Percentiles rank a stretch among this genome's conserved stretches.
Evolutionary conservation across 805 yeast species (phyloP).

Genomic region (Schwanniomyces vanrijiae): DNA sequence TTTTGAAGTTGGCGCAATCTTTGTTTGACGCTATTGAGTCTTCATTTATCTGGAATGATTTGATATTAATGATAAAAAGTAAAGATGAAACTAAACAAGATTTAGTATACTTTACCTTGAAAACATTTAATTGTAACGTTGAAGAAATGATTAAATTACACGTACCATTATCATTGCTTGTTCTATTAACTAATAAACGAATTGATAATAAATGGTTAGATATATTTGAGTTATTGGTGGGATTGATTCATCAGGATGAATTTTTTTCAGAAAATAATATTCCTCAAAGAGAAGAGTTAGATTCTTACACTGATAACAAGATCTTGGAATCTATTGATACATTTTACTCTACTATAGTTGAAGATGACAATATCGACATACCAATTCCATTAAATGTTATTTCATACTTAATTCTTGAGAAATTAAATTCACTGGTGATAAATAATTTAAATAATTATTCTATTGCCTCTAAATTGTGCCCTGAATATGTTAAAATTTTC

Average conservation of each 20-base stretch:
- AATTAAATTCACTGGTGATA: slow-evolving; percentile 17
- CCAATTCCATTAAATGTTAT: slow-evolving; percentile 16
- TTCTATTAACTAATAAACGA: slow-evolving; percentile 31
- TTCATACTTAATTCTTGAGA: slow-evolving; percentile 16
- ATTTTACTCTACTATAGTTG: slow-evolving; percentile 3
- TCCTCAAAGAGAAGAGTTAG: not conserved
- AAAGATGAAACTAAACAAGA: slow-evolving; percentile 34
- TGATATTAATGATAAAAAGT: slow-evolving; percentile 43
- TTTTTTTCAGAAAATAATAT: slow-evolving; percentile 19
- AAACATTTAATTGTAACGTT: slow-evolving; percentile 72
- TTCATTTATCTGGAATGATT: slow-evolving; percentile 68
- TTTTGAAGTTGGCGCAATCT: slow-evolving; percentile 58
- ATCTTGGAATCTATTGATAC: not conserved
- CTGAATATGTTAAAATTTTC: slow-evolving; percentile 19
- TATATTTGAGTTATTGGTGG: slow-evolving; percentile 45
- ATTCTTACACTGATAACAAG: not conserved
- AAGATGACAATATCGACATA: slow-evolving; percentile 2
- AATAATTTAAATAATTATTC: slow-evolving; percentile 11
- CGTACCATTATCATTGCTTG: slow-evolving; percentile 66
- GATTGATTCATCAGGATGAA: slow-evolving; percentile 62
- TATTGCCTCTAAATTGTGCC: slow-evolving; percentile 18
- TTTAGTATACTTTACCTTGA: slow-evolving; percentile 58
- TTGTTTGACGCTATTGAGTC: slow-evolving; percentile 90
- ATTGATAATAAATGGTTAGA: slow-evolving; percentile 31
- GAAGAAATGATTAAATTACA: slow-evolving; percentile 83